phyloP scores from a whole-genome alignment of 2,329 filamentous ascomycete species.

The Tolypocladium tundrense region DNA sequence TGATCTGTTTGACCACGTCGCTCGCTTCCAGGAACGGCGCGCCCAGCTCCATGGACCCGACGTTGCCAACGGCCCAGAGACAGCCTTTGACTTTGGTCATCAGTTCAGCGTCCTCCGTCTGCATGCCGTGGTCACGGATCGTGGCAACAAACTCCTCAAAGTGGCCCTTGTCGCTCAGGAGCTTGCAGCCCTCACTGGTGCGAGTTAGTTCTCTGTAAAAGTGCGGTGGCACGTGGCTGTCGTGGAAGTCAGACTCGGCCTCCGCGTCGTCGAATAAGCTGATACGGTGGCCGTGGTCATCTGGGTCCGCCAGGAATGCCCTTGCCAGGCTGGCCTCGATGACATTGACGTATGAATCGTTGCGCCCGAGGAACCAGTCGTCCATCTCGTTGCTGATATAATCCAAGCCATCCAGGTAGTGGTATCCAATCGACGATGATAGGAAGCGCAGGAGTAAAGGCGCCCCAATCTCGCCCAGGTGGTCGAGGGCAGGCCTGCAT shows the following conservation, averaged over 20 bases:
- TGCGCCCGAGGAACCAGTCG: constrained; percentile 95
- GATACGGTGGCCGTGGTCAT: constrained; percentile 45
- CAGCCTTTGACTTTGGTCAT: constrained; percentile 94
- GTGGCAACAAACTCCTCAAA: constrained; percentile 89
- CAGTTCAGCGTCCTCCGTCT: constrained; percentile 73
- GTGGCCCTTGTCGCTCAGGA: constrained; percentile 86
- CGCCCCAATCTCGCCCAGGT: constrained; percentile 92
- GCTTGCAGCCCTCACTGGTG: constrained; percentile 81
- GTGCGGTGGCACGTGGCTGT: constrained; percentile 76
- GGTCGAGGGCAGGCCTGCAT: constrained; percentile 86
- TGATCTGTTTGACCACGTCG: constrained; percentile 78
- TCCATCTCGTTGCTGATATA: constrained; percentile 99
- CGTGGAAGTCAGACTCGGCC: constrained; percentile 46
- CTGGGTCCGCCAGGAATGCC: constrained; percentile 61
- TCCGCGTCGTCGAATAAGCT: constrained; percentile 51
- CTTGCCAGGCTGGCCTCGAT: constrained; percentile 93
- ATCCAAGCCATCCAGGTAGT: constrained; percentile 91
- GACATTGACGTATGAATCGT: constrained; percentile 88
- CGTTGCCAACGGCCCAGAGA: constrained; percentile 95
- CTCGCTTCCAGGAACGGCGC: constrained; percentile 86
- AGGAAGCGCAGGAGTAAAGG: constrained; percentile 85
- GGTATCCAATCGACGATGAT: constrained; percentile 92
- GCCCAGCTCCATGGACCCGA: constrained; percentile 95
- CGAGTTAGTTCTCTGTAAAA: constrained; percentile 94
- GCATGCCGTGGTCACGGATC: constrained; percentile 78